phyloP scores from a whole-genome alignment of 257 asterid genomes.

The Echites panduratus region DNA sequence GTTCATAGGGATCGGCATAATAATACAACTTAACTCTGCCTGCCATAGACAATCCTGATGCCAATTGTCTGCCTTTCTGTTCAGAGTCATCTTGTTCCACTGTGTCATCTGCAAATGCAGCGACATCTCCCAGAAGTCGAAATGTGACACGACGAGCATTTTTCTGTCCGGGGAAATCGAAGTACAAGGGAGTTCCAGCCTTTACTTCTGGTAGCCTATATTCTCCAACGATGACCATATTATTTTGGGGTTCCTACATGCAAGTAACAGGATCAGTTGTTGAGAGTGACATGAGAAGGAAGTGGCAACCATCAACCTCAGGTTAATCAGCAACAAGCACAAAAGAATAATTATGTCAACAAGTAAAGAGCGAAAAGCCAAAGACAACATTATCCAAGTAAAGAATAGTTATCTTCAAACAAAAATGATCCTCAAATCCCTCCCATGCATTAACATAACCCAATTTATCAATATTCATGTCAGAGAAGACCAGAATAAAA shows the following conservation, averaged over 20 bases:
- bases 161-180: slow-evolving; percentile 81
- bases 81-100: slow-evolving; percentile 76
- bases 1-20: slow-evolving; percentile 83
- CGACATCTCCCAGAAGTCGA: slow-evolving; percentile 78
- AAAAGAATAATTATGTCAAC: not conserved
- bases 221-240: slow-evolving; percentile 66
- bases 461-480: not conserved
- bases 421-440: too few relatives aligned
- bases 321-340: not conserved
- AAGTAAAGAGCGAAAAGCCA: not conserved
- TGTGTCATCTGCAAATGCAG: slow-evolving; percentile 75
- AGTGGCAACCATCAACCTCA: not conserved
- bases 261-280: not conserved
- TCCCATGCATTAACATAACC: not conserved
- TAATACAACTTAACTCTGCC: slow-evolving; percentile 79
- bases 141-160: slow-evolving; percentile 63
- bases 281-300: not conserved
- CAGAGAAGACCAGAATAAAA: not conserved
- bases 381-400: not conserved
- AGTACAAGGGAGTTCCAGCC: slow-evolving; percentile 83
- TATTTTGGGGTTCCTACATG: slow-evolving; percentile 61
- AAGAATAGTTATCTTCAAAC: not conserved
- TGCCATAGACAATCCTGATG: slow-evolving; percentile 70
- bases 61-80: slow-evolving; percentile 43
- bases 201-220: slow-evolving; percentile 87